Evolutionary conservation across 2,329 filamentous ascomycete genomes (phyloP), one percentile per base, ranked within the genome.

Genomic region (Paecilomyces niveus): DNA sequence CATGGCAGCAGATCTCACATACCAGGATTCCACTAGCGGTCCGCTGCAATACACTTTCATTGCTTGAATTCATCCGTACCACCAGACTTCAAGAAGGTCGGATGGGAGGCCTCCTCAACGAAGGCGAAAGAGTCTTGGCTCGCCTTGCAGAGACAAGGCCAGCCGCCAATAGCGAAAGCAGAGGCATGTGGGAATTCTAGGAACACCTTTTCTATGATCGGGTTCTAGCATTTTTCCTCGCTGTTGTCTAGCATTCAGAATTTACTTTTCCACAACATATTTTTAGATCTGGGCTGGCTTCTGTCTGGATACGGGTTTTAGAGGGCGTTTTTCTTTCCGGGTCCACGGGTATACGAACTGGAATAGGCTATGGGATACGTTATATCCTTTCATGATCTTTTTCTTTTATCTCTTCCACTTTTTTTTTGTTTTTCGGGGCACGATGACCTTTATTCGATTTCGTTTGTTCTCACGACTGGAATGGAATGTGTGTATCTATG

Each of bases 21-120:
- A 51, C 26, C 2, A 57, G 57, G 35, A 67, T 63, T 24, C 59
- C 67, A 22, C 24, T 58, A 21, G 53, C 61, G 13, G 57, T 65
- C 8, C 61, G 68, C 15, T 65, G 65, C 24, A 62, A 65, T 50
- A 67, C 66, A 22, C 59, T 62, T 39, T 65, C 67, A 18, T 57
- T 74, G n/a, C 64, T 74, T 11, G 68, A 68, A 53, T 66, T 65
- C 35, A 59, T 73, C 35, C 66, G 69, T n/a, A 55, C 63, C 15
- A 61, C 63, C 32, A 66, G 67, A 54, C 62, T 72, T 32, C 55
- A 62, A 13, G 59, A 58, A 51, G 61, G 61, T 45, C 58, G 64
- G 39, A 60, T 70, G 50, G 69, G 70, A n/a, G 72, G 71, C 7
- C 63, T 73, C n/a, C 64, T 73, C 64, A 71, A 70, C 56, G 69